Base-by-base conservation (phyloP, 1,284 basidiomycete species). In the Spongiforma sp. region DNA sequence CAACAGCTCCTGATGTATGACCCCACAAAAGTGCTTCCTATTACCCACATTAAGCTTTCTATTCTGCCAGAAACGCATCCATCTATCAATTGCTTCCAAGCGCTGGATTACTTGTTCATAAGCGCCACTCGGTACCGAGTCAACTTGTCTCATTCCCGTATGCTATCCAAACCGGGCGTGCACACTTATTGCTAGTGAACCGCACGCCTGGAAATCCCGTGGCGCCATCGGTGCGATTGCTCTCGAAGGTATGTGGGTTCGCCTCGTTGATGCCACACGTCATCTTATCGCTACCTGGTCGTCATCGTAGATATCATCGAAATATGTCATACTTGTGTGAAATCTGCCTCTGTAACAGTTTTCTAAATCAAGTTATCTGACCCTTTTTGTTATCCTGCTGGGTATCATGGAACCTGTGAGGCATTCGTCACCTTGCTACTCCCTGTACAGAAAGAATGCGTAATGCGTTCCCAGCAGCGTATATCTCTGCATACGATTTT, bases 401-500 rank as follows among this genome's bases (percentile, higher is more conserved):
- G n/a, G n/a, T n/a, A n/a, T n/a, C n/a, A n/a, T n/a, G n/a, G n/a
- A n/a, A n/a, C n/a, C n/a, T n/a, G n/a, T n/a, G n/a, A n/a, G n/a
- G n/a, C n/a, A n/a, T n/a, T n/a, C n/a, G n/a, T n/a, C n/a, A n/a
- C n/a, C n/a, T n/a, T n/a, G n/a, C n/a, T n/a, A n/a, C n/a, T n/a
- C n/a, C n/a, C n/a, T n/a, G n/a, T n/a, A n/a, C n/a, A n/a, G n/a
- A n/a, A n/a, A n/a, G n/a, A n/a, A n/a, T n/a, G n/a, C n/a, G n/a
- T n/a, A n/a, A n/a, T n/a, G n/a, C n/a, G 34, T 59, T 68, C 61
- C 39, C 69, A 95, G 93, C 33, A 95, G 96, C 37, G 93, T 95
- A 6, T 98, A 94, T 76, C 82, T 98, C 43, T 99, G 97, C 77
- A 99, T 99, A 71, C 88, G 97, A 64, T 99, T 97, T 80, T 98